phyloP scores from a whole-genome alignment of 2,329 filamentous ascomycete genomes.

The Neonectria neomacrospora region DNA sequence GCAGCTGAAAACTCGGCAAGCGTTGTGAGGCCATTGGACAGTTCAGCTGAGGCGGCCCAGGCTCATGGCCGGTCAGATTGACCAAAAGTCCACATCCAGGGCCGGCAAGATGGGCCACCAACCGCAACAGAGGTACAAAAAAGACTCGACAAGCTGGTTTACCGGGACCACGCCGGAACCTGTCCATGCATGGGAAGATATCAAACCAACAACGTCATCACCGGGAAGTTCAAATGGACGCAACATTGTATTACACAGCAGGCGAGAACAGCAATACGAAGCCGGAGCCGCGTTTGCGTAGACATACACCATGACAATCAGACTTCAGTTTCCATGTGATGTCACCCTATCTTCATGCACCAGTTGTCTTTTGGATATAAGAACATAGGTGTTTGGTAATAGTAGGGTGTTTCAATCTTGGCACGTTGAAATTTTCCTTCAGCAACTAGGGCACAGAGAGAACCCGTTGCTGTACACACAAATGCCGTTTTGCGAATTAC shows the following conservation, averaged over 20 bases:
- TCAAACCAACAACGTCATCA: conserved; percentile 18
- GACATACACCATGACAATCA: conserved; percentile 1
- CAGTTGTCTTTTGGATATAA: conserved; percentile 53
- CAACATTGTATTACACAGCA: background rate
- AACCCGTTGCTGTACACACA: conserved; percentile 70
- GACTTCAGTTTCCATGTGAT: conserved; percentile 40
- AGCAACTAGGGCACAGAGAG: conserved; percentile 62
- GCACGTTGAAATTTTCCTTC: conserved; percentile 68
- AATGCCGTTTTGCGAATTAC: conserved; percentile 57
- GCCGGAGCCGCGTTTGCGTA: background rate
- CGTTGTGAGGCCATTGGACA: conserved; percentile 20
- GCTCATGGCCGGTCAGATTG: background rate
- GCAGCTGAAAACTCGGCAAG: conserved; percentile 23
- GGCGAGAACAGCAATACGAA: background rate
- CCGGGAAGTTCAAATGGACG: background rate
- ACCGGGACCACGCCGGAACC: background rate
- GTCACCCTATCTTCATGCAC: conserved; percentile 68
- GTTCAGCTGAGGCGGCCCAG: conserved; percentile 2
- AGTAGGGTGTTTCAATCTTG: conserved; percentile 62
- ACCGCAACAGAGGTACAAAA: background rate
- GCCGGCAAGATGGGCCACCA: conserved; percentile 1
- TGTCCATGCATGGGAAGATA: conserved; percentile 2
- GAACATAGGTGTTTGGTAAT: conserved; percentile 69
- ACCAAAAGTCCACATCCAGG: background rate
- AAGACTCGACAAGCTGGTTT: background rate